Base-by-base conservation (phyloP, 2,329 filamentous ascomycete genomes). In the Mycosphaerella sp. region DNA sequence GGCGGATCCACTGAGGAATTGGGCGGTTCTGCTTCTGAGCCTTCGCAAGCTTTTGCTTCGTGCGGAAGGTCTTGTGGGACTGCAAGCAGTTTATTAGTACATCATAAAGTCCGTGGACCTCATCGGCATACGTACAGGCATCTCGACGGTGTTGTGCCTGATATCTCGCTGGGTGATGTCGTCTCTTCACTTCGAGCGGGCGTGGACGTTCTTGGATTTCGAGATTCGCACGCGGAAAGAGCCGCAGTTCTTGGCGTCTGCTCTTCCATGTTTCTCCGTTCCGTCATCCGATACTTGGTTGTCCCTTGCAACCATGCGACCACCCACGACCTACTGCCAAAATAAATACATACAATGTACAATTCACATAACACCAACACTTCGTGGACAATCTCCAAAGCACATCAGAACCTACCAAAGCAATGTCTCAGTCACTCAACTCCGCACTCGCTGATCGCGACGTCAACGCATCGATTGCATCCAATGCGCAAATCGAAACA, bases 41-140 rank as follows among this genome's bases (percentile, higher is more conserved):
- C 84, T 92, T 96, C 76, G 93, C 93, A 82, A 98, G 90, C 93
- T 98, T 98, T 80, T 95, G 87, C 91, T 98, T 98, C 80, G 91
- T 96, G 78, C 91, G 88, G 90, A 98, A 98, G 76, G 91, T 89
- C 87, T 98, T 98, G 83, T 98, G 90, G 86, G 87, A 92, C 92
- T 97, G 76, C 74, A 34, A 41, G 45, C 51, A 34, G 14, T 14
- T 40, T 34, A 45, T 62, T 48, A 62, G 59, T 50, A 51, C 47
- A 4, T 31, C 36, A 39, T 45, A 4, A 9, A n/a, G 31, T 38
- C 14, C 14, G 39, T 51, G 31, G 39, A 41, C 38, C 42, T 8
- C 41, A 7, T 26, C 6, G 26, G 51, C 31, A 32, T 56, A 62
- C 66, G 49, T 65, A 68, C 66, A 67, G 66, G 65, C 66, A 68